phyloP scores from a whole-genome alignment of 768 basidiomycete species.

The Porpolomopsis calyptriformis region DNA sequence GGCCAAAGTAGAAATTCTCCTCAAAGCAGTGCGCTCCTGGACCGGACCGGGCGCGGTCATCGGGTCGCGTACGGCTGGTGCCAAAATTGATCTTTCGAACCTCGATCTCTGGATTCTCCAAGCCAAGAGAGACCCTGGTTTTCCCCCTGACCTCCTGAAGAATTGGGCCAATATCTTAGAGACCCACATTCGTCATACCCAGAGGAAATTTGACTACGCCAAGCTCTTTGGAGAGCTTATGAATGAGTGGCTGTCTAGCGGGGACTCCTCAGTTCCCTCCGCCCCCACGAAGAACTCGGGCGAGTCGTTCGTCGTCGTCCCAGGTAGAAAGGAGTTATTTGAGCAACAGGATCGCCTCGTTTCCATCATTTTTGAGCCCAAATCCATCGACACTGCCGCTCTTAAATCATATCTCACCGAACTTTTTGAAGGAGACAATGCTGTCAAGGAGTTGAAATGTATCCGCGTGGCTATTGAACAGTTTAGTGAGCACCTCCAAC shows the following conservation, averaged over 20 bases:
- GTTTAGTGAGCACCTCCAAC: slow-evolving; percentile 21
- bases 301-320: slow-evolving; percentile 19
- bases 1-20: slow-evolving; percentile 25
- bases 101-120: slow-evolving; percentile 30
- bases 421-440: slow-evolving; percentile 27
- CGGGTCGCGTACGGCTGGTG: slow-evolving; percentile 2
- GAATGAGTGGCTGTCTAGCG: slow-evolving; percentile 35
- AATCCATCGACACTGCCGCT: slow-evolving; percentile 22
- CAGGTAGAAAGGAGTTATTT: slow-evolving; percentile 31
- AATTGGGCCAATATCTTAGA: slow-evolving; percentile 31
- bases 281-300: slow-evolving; percentile 7
- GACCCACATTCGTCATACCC: slow-evolving; percentile 28
- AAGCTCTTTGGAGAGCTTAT: slow-evolving; percentile 32
- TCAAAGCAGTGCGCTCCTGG: slow-evolving; percentile 26
- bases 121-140: slow-evolving; percentile 31
- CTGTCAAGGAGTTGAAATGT: slow-evolving; percentile 18
- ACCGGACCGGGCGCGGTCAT: slow-evolving; percentile 22
- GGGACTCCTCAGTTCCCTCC: slow-evolving; percentile 26
- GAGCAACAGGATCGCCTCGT: slow-evolving; percentile 31
- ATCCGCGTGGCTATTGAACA: slow-evolving; percentile 21
- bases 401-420: slow-evolving; percentile 26
- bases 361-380: slow-evolving; percentile 31
- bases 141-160: slow-evolving; percentile 24
- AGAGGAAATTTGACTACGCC: slow-evolving; percentile 29
- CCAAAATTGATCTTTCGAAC: slow-evolving; percentile 20